A percentile compares a stretch with the other conserved stretches of the same genome.
Evolutionary conservation across 2,329 filamentous ascomycete genomes (phyloP).

Genomic region (Sporothrix curviconia): DNA sequence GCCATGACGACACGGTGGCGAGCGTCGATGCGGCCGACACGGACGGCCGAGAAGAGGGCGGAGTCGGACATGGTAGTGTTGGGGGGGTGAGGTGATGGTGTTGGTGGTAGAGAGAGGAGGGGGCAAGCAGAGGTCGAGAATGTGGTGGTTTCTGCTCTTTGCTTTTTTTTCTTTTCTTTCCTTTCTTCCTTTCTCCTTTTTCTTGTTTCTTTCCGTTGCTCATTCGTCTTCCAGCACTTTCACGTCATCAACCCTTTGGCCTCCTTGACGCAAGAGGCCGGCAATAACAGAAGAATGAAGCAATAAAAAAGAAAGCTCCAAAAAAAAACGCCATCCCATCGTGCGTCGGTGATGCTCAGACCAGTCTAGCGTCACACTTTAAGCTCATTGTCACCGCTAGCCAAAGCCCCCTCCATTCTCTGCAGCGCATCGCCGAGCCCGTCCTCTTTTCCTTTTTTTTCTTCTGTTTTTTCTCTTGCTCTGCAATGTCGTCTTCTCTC

Average conservation of each 20-base stretch:
- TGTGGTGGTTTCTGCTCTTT: background rate
- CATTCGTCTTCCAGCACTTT: no score
- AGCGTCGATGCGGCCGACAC: constrained; percentile 38
- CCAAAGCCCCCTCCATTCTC: background rate
- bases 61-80: background rate
- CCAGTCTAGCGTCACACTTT: background rate
- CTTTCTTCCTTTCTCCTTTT: background rate
- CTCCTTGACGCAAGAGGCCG: background rate
- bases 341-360: constrained; percentile 6
- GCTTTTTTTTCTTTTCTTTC: background rate
- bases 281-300: background rate
- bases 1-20: constrained; percentile 45
- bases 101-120: background rate
- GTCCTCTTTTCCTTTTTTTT: background rate
- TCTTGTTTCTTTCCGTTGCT: no score
- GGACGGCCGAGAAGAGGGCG: constrained; percentile 28
- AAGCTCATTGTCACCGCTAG: background rate
- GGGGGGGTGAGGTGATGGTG: background rate
- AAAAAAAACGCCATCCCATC: background rate
- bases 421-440: background rate
- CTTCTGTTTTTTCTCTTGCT: no score
- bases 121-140: no score
- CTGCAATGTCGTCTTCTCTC: no score
- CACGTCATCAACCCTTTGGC: no score
- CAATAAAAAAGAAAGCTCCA: background rate